Evolutionary conservation across 2,329 filamentous ascomycete species (phyloP).

Genomic region (Massarina eburnea): DNA sequence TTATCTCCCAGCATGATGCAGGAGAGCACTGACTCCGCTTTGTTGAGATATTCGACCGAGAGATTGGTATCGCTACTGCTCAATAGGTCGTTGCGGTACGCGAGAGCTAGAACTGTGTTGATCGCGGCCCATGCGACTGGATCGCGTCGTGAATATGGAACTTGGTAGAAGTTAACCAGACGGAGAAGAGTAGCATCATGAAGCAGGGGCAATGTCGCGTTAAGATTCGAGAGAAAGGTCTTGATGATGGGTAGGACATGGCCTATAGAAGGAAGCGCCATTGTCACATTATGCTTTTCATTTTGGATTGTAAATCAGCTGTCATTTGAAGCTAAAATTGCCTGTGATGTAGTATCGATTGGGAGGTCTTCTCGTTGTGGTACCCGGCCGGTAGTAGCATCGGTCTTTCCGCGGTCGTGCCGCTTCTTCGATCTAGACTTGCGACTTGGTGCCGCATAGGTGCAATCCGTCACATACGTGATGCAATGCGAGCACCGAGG

Average conservation of each 20-base stretch:
- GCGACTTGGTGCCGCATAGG: slow-evolving; percentile 23
- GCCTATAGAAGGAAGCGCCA: slow-evolving; percentile 22
- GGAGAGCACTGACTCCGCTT: slow-evolving; percentile 30
- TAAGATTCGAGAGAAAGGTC: slow-evolving; percentile 19
- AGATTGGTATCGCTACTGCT: slow-evolving; percentile 7
- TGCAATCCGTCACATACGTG: slow-evolving; percentile 22
- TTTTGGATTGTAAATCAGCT: slow-evolving; percentile 2
- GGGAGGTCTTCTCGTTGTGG: slow-evolving; percentile 8
- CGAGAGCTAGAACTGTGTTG: slow-evolving; percentile 32
- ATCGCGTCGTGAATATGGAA: slow-evolving; percentile 17
- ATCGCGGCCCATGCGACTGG: slow-evolving; percentile 32
- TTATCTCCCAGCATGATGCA: slow-evolving; percentile 23
- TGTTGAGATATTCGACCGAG: slow-evolving; percentile 24
- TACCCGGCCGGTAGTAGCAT: slow-evolving; percentile 7
- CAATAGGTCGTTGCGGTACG: slow-evolving; percentile 16
- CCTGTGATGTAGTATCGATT: slow-evolving; percentile 3
- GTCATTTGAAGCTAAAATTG: slow-evolving; percentile 3
- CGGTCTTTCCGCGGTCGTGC: slow-evolving; percentile 11
- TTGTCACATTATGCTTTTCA: slow-evolving; percentile 5
- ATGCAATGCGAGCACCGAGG: slow-evolving; percentile 40
- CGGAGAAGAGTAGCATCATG: slow-evolving; percentile 21
- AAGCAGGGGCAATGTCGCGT: slow-evolving; percentile 24
- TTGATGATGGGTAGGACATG: slow-evolving; percentile 21
- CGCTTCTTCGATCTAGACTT: slow-evolving; percentile 18
- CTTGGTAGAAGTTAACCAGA: slow-evolving; percentile 18